Base-by-base conservation (phyloP, 495 filamentous ascomycete species). In the Filosporella fistucella region DNA sequence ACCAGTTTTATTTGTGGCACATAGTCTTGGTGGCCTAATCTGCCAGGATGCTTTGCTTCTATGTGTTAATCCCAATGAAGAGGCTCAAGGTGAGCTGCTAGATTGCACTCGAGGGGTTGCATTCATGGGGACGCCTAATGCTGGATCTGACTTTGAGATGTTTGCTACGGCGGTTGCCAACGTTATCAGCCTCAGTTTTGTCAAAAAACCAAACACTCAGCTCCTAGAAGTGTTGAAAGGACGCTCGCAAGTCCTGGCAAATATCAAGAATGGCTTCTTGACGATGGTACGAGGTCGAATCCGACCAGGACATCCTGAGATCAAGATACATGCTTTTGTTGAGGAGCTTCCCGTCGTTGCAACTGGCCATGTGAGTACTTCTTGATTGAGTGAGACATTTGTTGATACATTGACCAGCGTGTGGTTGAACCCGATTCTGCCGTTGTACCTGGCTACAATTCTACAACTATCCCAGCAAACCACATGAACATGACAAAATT, bases 401-500 rank as follows among this genome's bases (percentile, higher is more conserved):
- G 11, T 18, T 11, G 14, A 16, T 5, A 30, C 1, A 14, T 22
- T 16, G 10, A 16, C 13, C 4, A 43, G 12, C 4, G 12, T 29
- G 23, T 43, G 12, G 24, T 30, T 8, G 12, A 43, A 26, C 20
- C 20, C 18, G 23, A 28, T 29, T 38, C 35, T 16, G 41, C 41
- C 20, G 28, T 32, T 4, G 4, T 43, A 2, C 52, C 61, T 0
- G 62, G 60, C 11, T 68, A 66, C 28, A 50, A 46, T 11, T 34
- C 43, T 9, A 62, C 65, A 33, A 58, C 63, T 0, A 64, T 74
- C 30, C 64, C 49, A 26, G 52, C 42, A 13, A 65, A 74, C 52
- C 68, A 74, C 37, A 66, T 63, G 56, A 64, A 64, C 25, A 72
- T 72, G 68, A 48, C 59, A 36, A 67, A 57, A 47, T 72, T 71